A percentile compares a stretch with the other conserved stretches of the same genome.
phyloP scores from a whole-genome alignment of 2,329 filamentous ascomycete species.

The Coleophoma eucalyptorum region DNA sequence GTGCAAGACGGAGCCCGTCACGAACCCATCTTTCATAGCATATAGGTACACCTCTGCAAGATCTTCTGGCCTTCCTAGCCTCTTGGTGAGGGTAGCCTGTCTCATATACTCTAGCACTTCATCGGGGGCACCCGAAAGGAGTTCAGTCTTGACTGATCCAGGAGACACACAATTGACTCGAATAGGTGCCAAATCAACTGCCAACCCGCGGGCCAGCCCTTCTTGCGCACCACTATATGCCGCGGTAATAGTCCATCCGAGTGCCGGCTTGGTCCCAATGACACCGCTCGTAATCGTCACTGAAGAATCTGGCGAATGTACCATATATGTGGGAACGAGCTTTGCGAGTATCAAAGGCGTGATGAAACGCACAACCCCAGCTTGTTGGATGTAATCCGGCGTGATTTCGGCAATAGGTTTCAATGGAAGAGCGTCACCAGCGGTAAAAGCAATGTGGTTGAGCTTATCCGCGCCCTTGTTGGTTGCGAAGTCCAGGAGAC shows the following conservation, averaged over 20 bases:
- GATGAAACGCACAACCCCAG: slow-evolving; percentile 20
- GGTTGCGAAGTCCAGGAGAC: slow-evolving; percentile 32
- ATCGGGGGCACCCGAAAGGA: slow-evolving; percentile 16
- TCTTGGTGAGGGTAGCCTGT: slow-evolving; percentile 15
- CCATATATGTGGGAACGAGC: slow-evolving; percentile 12
- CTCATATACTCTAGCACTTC: slow-evolving; percentile 27
- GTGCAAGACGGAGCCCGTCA: slow-evolving; percentile 28
- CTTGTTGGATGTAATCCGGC: slow-evolving; percentile 3
- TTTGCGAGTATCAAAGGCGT: slow-evolving; percentile 21
- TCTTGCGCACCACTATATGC: slow-evolving; percentile 46
- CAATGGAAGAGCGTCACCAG: slow-evolving; percentile 12
- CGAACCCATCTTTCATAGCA: slow-evolving; percentile 37
- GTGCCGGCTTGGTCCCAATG: slow-evolving; percentile 7
- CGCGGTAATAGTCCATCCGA: slow-evolving; percentile 42
- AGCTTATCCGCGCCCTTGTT: slow-evolving; percentile 9
- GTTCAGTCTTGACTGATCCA: slow-evolving; percentile 46
- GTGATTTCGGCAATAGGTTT: slow-evolving; percentile 8
- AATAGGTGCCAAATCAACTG: slow-evolving; percentile 59
- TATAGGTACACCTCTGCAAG: slow-evolving; percentile 40
- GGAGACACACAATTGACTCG: slow-evolving; percentile 60
- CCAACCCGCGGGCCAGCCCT: slow-evolving; percentile 50
- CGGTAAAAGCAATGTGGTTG: slow-evolving; percentile 23
- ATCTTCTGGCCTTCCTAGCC: slow-evolving; percentile 27
- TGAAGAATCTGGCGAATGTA: slow-evolving; percentile 9
- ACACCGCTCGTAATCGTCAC: slow-evolving; percentile 16